Evolutionary conservation across 2,329 filamentous ascomycete species (phyloP).

Genomic region (Fusarium aywerte): DNA sequence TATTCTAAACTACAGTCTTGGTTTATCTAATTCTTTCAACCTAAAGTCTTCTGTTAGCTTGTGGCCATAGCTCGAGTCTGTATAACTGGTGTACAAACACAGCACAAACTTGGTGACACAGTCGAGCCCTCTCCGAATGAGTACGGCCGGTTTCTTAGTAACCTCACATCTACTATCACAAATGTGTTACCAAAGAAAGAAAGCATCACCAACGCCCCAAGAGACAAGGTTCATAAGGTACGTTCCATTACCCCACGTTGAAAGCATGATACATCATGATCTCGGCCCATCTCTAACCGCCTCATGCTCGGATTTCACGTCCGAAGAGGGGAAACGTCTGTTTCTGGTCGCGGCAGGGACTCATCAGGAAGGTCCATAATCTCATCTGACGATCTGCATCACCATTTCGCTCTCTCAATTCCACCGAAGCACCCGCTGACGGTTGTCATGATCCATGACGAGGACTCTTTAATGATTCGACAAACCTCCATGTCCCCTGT

Average conservation of each 20-base stretch:
- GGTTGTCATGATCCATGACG: conserved; percentile 21
- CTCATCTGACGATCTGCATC: neutral
- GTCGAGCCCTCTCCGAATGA: neutral
- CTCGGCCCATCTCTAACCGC: conserved; percentile 25
- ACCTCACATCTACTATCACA: neutral
- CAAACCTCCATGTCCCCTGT: conserved; percentile 10
- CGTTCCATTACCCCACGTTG: neutral
- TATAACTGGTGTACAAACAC: neutral
- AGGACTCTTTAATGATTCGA: conserved; percentile 24
- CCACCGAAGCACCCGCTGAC: conserved; percentile 32
- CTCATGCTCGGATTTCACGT: conserved; percentile 28
- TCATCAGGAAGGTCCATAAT: conserved; percentile 21
- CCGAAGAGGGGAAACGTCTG: conserved; percentile 25
- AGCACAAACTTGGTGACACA: neutral
- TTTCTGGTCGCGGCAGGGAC: conserved; percentile 15
- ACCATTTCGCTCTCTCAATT: conserved; percentile 5
- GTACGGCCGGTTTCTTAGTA: neutral
- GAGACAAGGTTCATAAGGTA: neutral
- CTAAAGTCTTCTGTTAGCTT: no score
- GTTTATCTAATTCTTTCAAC: no score
- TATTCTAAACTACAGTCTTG: no score
- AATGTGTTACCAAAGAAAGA: neutral
- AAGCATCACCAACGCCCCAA: neutral
- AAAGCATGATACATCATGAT: conserved; percentile 30
- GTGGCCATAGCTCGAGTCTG: neutral